phyloP scores from a whole-genome alignment of 2,329 filamentous ascomycete species.

The Trichoderma sp. region DNA sequence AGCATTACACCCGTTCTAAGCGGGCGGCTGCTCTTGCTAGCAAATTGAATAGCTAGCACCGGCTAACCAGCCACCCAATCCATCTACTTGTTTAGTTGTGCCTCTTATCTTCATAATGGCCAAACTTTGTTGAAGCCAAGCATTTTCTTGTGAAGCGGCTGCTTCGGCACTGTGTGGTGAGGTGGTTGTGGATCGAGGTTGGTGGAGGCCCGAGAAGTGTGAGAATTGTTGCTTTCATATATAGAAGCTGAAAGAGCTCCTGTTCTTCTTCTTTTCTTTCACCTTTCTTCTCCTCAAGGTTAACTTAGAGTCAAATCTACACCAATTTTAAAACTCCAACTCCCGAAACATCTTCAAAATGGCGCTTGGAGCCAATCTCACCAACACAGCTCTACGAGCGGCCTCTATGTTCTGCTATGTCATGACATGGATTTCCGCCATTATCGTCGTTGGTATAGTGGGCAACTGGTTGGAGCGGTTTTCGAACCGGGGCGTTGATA shows the following conservation, averaged over 20 bases:
- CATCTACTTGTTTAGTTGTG: background rate
- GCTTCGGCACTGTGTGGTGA: slow-evolving; percentile 4
- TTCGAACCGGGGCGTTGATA: slow-evolving; percentile 19
- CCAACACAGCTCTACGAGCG: background rate
- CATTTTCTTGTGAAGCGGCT: background rate
- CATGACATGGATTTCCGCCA: slow-evolving; percentile 2
- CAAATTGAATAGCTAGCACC: background rate
- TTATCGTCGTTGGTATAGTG: slow-evolving; percentile 5
- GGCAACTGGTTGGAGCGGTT: slow-evolving; percentile 1
- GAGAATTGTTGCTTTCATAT: background rate
- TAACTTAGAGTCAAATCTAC: background rate
- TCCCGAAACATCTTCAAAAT: background rate
- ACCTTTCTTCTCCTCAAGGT: background rate
- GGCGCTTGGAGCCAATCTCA: background rate
- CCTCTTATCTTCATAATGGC: slow-evolving; percentile 17
- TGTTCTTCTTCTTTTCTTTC: background rate
- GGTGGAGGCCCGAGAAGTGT: background rate
- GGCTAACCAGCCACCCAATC: background rate
- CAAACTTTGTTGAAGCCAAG: slow-evolving; percentile 16
- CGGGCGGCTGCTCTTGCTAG: background rate
- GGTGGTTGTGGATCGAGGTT: background rate
- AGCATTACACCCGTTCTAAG: slow-evolving; percentile 2
- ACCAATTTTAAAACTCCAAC: background rate
- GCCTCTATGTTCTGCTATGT: slow-evolving; percentile 1
- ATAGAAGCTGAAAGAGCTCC: slow-evolving; percentile 4